Base-by-base conservation (phyloP, 2,329 filamentous ascomycete species). In the Trichoderma sp. region DNA sequence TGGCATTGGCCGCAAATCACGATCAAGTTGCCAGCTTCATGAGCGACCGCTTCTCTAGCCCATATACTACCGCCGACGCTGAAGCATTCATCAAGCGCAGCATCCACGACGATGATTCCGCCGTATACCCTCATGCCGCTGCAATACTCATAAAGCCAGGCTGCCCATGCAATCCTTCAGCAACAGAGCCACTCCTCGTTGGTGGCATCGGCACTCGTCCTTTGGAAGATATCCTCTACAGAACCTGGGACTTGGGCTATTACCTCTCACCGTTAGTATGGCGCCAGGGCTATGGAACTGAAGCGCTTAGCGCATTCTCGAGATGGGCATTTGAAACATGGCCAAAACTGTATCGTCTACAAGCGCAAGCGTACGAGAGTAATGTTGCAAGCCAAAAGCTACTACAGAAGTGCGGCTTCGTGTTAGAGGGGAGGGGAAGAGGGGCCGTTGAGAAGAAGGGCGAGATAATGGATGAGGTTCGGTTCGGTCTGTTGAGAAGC, bases 201-300 rank as follows among this genome's bases (percentile, higher is more conserved):
- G 86, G 86, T 62, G 77, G 76, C 70, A 78, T 87, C 13, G 83
- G 85, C 47, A 74, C 86, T 55, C 78, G 78, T 55, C 73, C 78
- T 4, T 71, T 76, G 12, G 73, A 74, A 15, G 82, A 85, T 68
- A 78, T 84, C 74, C 79, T 85, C 71, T 81, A 80, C 73, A 79
- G 81, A 62, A 84, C 81, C 4, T 81, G 81, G 76, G 84, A 87
- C 78, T 7, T 88, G 1, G 86, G 86, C 5, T 88, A 88, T 78
- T 87, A 83, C 81, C 50, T 85, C 28, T 82, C 79, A 0, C 79
- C 78, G 47, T 74, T 77, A 12, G 77, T 80, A 62, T 86, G 85
- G 86, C 84, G 85, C 0, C 80, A 79, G 34, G 86, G 86, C 1
- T 81, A 85, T 70, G 81, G 79, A 70, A 82, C 80, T 1, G 84